Evolutionary conservation across 2,329 filamentous ascomycete species (phyloP).

Genomic region (Aspergillus terreus): DNA sequence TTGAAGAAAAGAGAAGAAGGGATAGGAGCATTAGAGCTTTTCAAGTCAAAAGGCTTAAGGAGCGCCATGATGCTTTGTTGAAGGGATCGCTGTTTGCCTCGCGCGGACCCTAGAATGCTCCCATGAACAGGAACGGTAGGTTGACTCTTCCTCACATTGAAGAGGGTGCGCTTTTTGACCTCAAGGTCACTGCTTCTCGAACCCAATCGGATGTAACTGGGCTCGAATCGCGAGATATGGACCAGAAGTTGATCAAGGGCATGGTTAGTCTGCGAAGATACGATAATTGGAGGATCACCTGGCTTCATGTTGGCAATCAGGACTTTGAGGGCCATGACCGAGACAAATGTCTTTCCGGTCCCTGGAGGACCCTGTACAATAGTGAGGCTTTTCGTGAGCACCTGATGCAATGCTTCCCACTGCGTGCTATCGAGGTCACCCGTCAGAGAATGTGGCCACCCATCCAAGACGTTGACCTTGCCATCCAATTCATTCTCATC

Average conservation of each 20-base stretch:
- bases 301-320: constrained; percentile 57
- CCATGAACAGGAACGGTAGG: constrained; percentile 35
- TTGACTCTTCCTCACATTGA: constrained; percentile 50
- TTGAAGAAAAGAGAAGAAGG: constrained; percentile 52
- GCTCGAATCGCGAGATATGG: constrained; percentile 60
- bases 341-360: constrained; percentile 78
- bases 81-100: constrained; percentile 42
- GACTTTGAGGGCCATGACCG: constrained; percentile 65
- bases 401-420: constrained; percentile 61
- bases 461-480: constrained; percentile 52
- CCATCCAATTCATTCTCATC: constrained; percentile 29
- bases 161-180: constrained; percentile 65
- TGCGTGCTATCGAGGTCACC: constrained; percentile 67
- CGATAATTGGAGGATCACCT: constrained; percentile 65
- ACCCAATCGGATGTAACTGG: constrained; percentile 63
- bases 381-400: constrained; percentile 67
- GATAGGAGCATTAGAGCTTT: constrained; percentile 44
- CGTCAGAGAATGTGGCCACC: constrained; percentile 48
- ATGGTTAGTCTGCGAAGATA: constrained; percentile 87
- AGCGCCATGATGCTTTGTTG: constrained; percentile 39
- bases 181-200: constrained; percentile 63
- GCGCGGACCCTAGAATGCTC: constrained; percentile 38
- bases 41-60: constrained; percentile 39
- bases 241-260: constrained; percentile 77
- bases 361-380: constrained; percentile 82